Base-by-base conservation (phyloP, 2,329 filamentous ascomycete species). In the Emmonsiellopsis sp. region DNA sequence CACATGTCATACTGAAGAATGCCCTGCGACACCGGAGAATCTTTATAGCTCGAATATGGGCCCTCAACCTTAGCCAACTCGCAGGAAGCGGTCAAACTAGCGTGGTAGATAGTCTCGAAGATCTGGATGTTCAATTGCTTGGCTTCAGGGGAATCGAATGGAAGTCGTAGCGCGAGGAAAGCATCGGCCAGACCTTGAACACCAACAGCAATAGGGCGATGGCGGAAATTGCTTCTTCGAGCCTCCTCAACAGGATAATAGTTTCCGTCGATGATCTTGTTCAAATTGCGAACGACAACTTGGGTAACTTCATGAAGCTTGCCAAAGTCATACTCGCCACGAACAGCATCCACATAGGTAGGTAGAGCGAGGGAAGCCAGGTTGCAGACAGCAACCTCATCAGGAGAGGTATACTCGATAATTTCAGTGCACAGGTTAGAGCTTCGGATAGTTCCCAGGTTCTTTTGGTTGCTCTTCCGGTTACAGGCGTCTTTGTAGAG, bases 391-490 rank as follows among this genome's bases (percentile, higher is more conserved):
- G 93, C 93, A 49, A 98, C 93, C 81, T 98, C 93, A 72, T 98
- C 93, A 37, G 93, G 92, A 37, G 93, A 89, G 60, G 80, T 94
- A 79, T 96, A 98, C 77, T 98, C 93, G 60, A 98, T 82, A 64
- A 98, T 98, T 75, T 98, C 93, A 49, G 92, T 97, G 84, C 93
- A 98, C 48, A 98, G 80, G 74, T 98, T 98, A 67, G 93, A 98
- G 80, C 89, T 96, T 73, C 90, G 90, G 65, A 98, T 98, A 58
- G 91, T 96, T 61, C 93, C 93, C 34, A 98, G 81, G 75, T 98
- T 98, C 86, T 98, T 97, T 78, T 98, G 93, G 82, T 98, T 98
- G 80, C 91, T 96, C 86, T 98, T 98, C 71, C 84, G 84, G 83
- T 98, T 98, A 83, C 87, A 92, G 66, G 85, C 82, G 74, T 98